These are phyloP conservation scores for Aspergillus fijiensis DNA, from an alignment of 2,329 filamentous ascomycete genomes.

Conservation along the genomic window DNA sequence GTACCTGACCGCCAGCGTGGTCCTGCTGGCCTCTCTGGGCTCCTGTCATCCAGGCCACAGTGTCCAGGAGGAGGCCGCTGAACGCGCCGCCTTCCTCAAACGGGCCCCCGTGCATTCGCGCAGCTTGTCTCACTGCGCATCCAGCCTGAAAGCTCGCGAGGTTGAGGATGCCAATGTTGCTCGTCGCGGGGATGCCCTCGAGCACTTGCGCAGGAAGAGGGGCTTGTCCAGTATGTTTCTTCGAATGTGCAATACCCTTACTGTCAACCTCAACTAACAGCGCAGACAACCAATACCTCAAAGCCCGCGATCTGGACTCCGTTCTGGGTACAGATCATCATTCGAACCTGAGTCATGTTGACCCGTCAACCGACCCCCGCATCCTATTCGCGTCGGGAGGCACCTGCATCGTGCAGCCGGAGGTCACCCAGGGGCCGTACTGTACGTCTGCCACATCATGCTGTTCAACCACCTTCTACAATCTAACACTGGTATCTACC, in stretches of 20 bases:
- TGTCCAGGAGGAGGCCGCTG: too few species aligned
- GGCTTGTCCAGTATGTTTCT: conserved; percentile 28
- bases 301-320: conserved; percentile 37
- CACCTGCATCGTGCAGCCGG: conserved; percentile 53
- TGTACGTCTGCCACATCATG: conserved; percentile 27
- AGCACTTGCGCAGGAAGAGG: conserved; percentile 46
- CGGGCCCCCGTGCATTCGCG: conserved; percentile 39
- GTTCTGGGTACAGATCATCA: conserved; percentile 42
- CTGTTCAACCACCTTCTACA: too few species aligned
- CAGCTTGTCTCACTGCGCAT: conserved; percentile 50
- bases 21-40: too few species aligned
- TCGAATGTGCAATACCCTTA: neutral
- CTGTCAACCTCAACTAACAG: neutral
- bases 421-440: conserved; percentile 57
- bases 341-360: conserved; percentile 31
- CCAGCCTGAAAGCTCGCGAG: conserved; percentile 50
- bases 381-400: conserved; percentile 34
- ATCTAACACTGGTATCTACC: too few species aligned
- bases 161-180: conserved; percentile 46
- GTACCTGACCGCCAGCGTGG: too few species aligned
- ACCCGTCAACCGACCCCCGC: conserved; percentile 22
- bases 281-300: conserved; percentile 21
- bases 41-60: too few species aligned
- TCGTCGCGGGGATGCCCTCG: conserved; percentile 46
- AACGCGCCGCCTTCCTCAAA: conserved; percentile 48